Percentiles rank a stretch among this genome's conserved stretches.
Evolutionary conservation across 2,329 filamentous ascomycete genomes (phyloP).

Genomic region (Saccharata proteae): DNA sequence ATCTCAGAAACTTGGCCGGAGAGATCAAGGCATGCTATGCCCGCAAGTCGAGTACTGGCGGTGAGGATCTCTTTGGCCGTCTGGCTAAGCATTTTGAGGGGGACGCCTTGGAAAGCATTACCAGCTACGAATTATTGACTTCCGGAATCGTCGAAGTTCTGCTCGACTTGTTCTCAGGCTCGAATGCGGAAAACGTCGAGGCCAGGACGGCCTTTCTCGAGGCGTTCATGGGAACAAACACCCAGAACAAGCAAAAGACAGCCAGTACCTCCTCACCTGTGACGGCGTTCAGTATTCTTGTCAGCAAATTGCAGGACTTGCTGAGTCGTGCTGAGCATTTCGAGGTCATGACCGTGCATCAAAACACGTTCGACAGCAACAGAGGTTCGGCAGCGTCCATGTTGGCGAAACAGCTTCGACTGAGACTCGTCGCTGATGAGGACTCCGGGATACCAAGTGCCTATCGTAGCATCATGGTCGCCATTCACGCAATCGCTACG

Average conservation of each 20-base stretch:
- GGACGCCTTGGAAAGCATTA: constrained; percentile 83
- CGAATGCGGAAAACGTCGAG: constrained; percentile 42
- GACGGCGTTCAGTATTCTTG: constrained; percentile 80
- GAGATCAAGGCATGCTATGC: constrained; percentile 64
- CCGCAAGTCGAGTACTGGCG: constrained; percentile 30
- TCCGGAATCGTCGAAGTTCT: constrained; percentile 81
- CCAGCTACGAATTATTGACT: constrained; percentile 83
- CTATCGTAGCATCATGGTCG: constrained; percentile 94
- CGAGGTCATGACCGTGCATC: constrained; percentile 89
- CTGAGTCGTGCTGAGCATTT: constrained; percentile 96
- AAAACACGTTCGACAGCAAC: constrained; percentile 81
- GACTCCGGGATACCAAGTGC: constrained; percentile 77
- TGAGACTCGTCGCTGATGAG: constrained; percentile 81
- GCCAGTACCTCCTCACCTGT: constrained; percentile 55
- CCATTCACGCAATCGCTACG: constrained; percentile 94
- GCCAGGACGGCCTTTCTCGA: constrained; percentile 78
- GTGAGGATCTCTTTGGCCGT: constrained; percentile 56
- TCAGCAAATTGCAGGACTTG: constrained; percentile 90
- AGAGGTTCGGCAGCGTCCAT: constrained; percentile 87
- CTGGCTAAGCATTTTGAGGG: constrained; percentile 78
- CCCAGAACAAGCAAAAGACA: constrained; percentile 49
- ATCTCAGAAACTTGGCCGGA: constrained; percentile 57
- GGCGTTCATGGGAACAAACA: constrained; percentile 73
- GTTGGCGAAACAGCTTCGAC: constrained; percentile 87
- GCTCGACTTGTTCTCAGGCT: constrained; percentile 67